These are phyloP conservation scores for Colletotrichum tanaceti DNA, from an alignment of 2,329 filamentous ascomycete species.

Conservation along the genomic window DNA sequence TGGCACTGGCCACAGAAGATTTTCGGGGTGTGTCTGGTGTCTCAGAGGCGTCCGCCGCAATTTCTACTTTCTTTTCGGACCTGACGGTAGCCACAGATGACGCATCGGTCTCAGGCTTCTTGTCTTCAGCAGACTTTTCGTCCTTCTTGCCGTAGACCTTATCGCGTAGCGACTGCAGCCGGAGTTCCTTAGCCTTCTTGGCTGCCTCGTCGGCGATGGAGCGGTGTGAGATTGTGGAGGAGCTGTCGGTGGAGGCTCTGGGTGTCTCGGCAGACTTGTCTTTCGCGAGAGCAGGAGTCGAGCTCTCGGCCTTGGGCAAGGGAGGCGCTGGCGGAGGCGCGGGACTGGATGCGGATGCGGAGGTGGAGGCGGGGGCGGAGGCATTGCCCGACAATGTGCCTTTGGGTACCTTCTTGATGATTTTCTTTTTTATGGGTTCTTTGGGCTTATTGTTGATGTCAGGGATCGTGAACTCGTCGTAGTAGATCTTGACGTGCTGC, in stretches of 20 bases:
- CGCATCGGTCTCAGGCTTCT: slow-evolving; percentile 37
- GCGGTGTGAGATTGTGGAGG: slow-evolving; percentile 58
- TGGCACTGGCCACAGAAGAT: slow-evolving; percentile 22
- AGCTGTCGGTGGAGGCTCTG: slow-evolving; percentile 39
- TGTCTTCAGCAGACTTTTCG: slow-evolving; percentile 39
- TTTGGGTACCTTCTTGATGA: slow-evolving; percentile 39
- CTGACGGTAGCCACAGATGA: slow-evolving; percentile 12
- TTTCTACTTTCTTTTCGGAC: slow-evolving; percentile 32
- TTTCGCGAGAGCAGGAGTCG: slow-evolving; percentile 23
- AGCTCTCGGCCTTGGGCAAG: slow-evolving; percentile 43
- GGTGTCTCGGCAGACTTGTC: slow-evolving; percentile 45
- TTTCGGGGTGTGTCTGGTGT: slow-evolving; percentile 31
- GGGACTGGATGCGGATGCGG: slow-evolving; percentile 44
- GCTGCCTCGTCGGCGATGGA: slow-evolving; percentile 74
- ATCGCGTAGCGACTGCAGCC: slow-evolving; percentile 64
- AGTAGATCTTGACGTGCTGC: slow-evolving; percentile 79
- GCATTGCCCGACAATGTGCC: slow-evolving; percentile 20
- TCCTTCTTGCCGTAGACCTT: slow-evolving; percentile 64
- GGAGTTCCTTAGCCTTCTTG: slow-evolving; percentile 70
- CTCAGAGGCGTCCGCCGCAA: slow-evolving; percentile 6
- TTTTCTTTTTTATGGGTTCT: slow-evolving; percentile 49
- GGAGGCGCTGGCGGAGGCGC: slow-evolving; percentile 47
- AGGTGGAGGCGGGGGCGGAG: slow-evolving; percentile 27
- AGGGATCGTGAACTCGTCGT: slow-evolving; percentile 71
- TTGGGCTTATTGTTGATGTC: slow-evolving; percentile 64